Evolutionary conservation across 2,329 filamentous ascomycete species (phyloP), one percentile per base, ranked within the genome.

Genomic region (Ascochyta lentis): DNA sequence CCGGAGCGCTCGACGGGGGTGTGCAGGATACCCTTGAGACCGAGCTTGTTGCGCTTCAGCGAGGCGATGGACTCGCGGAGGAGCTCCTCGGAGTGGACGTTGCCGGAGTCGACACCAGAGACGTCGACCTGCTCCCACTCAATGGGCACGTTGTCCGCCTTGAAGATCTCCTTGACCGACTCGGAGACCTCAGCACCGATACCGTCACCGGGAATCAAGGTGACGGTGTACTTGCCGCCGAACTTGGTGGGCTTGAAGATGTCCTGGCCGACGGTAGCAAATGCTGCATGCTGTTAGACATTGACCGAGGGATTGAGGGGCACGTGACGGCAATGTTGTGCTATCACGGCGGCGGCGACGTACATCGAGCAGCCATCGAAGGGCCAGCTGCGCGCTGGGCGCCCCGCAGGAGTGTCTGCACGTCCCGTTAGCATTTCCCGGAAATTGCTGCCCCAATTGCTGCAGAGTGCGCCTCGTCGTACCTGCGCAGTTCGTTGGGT

Each of bases 181-280:
- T 98, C 93, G 72, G 94, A 92, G 60, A 98, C 93, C 83, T 99
- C 95, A 79, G 92, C 91, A 79, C 95, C 95, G 77, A 99, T 96
- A 84, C 95, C 95, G 74, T 99, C 95, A 82, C 94, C 95, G 79
- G 95, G 95, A 78, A 99, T 98, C 75, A 99, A 85, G 64, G 94
- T 97, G 71, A 97, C 94, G 34, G 95, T 99, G 86, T 98, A 99
- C 84, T 98, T 99, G 83, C 94, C 92, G 78, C 95, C 95, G 79
- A 93, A 98, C 86, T 98, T 95, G 83, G 94, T 92, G 70, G 93
- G 93, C 86, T 97, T 96, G 87, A 98, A 97, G 81, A 98, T 94
- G 80, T 98, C 95, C 77, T 90, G 90, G 80, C 92, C 87, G 70
- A 96, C 84, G 64, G 91, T 96, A 47, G 79, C 79, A 67, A 76